phyloP scores from a whole-genome alignment of 2,329 filamentous ascomycete species.

The Exophiala sp. region DNA sequence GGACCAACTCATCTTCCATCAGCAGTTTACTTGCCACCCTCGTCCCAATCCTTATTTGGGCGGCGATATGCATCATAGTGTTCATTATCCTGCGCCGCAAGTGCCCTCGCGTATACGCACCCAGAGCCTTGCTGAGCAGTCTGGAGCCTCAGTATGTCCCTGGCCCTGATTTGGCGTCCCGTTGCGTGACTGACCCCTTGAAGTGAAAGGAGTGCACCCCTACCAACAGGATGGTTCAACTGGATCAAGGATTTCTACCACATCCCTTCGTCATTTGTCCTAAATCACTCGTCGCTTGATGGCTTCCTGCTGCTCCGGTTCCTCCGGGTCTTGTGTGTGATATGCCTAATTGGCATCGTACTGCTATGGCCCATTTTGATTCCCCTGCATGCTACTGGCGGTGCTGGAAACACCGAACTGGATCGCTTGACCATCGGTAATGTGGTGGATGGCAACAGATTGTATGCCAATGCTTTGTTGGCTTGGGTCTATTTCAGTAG shows the following conservation, averaged over 20 bases:
- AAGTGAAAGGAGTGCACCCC: slow-evolving; percentile 32
- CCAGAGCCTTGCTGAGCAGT: slow-evolving; percentile 48
- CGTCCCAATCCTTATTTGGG: slow-evolving; percentile 48
- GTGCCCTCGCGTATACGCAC: slow-evolving; percentile 51
- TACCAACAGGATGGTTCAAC: slow-evolving; percentile 35
- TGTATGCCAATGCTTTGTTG: slow-evolving; percentile 72
- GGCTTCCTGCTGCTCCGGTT: slow-evolving; percentile 88
- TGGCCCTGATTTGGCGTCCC: background rate
- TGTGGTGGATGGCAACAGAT: slow-evolving; percentile 55
- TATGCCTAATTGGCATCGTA: slow-evolving; percentile 72
- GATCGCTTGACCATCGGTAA: slow-evolving; percentile 77
- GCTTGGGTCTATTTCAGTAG: slow-evolving; percentile 70
- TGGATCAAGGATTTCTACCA: slow-evolving; percentile 34
- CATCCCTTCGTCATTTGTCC: slow-evolving; percentile 54
- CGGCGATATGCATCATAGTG: slow-evolving; percentile 46
- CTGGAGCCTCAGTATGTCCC: slow-evolving; percentile 45
- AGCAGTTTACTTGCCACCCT: slow-evolving; percentile 47
- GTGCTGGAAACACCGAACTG: slow-evolving; percentile 60
- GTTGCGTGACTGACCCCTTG: background rate
- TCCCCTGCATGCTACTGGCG: slow-evolving; percentile 81
- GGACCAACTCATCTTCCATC: slow-evolving; percentile 41
- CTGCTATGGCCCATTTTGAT: slow-evolving; percentile 84
- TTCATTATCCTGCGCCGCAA: slow-evolving; percentile 49
- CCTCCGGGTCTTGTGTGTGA: slow-evolving; percentile 67
- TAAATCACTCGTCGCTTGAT: slow-evolving; percentile 86